A percentile compares a stretch with the other conserved stretches of the same genome.
These are phyloP conservation scores for Clohesyomyces aquaticus DNA, from an alignment of 495 filamentous ascomycete genomes.

Conservation along the genomic window DNA sequence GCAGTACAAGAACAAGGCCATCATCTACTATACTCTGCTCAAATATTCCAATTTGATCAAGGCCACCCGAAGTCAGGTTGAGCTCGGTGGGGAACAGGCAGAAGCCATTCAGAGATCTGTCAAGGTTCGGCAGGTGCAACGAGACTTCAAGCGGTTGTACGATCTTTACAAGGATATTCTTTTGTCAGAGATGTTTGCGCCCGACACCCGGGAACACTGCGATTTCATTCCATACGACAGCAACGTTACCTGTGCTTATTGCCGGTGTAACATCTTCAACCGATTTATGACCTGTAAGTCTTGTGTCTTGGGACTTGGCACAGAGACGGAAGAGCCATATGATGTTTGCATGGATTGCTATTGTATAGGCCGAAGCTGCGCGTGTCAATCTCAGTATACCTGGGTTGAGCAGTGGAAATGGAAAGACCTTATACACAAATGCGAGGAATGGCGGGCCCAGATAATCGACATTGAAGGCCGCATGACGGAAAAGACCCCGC, in stretches of 20 bases:
- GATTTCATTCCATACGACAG: slow-evolving; percentile 80
- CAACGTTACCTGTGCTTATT: slow-evolving; percentile 93
- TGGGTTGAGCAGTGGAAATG: slow-evolving; percentile 95
- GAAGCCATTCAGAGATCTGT: slow-evolving; percentile 45
- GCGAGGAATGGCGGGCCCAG: slow-evolving; percentile 79
- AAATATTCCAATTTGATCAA: slow-evolving; percentile 72
- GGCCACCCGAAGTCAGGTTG: slow-evolving; percentile 51
- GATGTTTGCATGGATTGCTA: slow-evolving; percentile 98
- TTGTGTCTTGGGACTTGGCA: slow-evolving; percentile 60
- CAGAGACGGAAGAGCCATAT: slow-evolving; percentile 61
- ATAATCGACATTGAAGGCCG: slow-evolving; percentile 69
- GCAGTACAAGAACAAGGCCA: slow-evolving; percentile 97
- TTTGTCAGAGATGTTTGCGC: slow-evolving; percentile 79
- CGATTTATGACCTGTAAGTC: slow-evolving; percentile 87
- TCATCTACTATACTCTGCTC: slow-evolving; percentile 80
- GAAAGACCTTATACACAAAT: slow-evolving; percentile 72
- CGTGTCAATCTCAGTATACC: slow-evolving; percentile 77
- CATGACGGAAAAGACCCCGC: slow-evolving; percentile 63
- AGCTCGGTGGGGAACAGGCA: slow-evolving; percentile 50
- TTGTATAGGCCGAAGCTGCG: slow-evolving; percentile 87
- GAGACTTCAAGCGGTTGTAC: slow-evolving; percentile 81
- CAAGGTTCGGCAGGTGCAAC: slow-evolving; percentile 66
- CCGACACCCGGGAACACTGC: slow-evolving; percentile 63
- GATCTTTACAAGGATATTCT: slow-evolving; percentile 74
- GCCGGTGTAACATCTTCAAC: slow-evolving; percentile 95